These are phyloP conservation scores for Trichoderma sp. DNA, from an alignment of 2,329 filamentous ascomycete species.

Conservation along the genomic window DNA sequence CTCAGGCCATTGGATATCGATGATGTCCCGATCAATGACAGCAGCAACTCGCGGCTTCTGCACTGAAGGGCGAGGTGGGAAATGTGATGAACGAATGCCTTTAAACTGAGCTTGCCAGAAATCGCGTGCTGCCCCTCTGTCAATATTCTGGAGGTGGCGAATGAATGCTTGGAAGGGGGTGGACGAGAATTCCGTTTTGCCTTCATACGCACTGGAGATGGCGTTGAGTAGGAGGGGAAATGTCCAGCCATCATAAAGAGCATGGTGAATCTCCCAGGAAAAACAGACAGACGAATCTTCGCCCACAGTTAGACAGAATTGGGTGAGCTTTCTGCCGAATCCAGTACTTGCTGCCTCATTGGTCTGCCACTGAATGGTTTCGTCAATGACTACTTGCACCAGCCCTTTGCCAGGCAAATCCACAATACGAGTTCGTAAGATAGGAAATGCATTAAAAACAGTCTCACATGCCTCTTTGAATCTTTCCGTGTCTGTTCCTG, in stretches of 20 bases:
- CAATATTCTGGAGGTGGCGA: background rate
- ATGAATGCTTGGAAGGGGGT: background rate
- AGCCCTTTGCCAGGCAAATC: background rate
- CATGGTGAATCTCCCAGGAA: background rate
- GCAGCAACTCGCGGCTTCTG: background rate
- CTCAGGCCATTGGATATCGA: background rate
- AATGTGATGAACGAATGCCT: background rate
- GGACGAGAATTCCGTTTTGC: background rate
- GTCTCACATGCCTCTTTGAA: background rate
- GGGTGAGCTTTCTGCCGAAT: background rate
- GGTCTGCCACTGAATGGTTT: background rate
- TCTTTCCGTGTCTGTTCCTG: background rate
- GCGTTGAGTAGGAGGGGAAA: slow-evolving; percentile 19
- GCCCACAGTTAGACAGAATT: background rate
- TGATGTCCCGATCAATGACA: background rate
- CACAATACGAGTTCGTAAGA: slow-evolving; percentile 40
- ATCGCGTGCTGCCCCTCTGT: background rate
- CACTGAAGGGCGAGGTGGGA: background rate
- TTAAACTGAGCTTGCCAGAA: background rate
- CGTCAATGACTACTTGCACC: background rate
- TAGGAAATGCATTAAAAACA: slow-evolving; percentile 46
- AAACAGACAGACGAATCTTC: background rate
- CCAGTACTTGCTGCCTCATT: background rate
- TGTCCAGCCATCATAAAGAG: background rate
- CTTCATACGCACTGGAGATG: slow-evolving; percentile 35